These are phyloP conservation scores for Phyllosticta paracitricarpa DNA, from an alignment of 2,329 filamentous ascomycete genomes.

Conservation along the genomic window DNA sequence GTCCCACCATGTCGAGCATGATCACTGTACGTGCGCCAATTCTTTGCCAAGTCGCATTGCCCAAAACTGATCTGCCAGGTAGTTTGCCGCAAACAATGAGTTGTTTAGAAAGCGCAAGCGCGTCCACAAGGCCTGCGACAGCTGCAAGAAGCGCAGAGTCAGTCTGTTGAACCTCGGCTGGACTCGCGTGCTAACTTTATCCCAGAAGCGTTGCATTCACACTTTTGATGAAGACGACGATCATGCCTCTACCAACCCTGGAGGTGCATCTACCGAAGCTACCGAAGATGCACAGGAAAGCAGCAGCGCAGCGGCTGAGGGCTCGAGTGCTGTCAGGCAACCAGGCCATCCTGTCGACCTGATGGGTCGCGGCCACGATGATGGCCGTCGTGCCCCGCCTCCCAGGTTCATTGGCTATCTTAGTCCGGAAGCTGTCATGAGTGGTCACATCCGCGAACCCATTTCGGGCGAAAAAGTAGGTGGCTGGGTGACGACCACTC, in stretches of 20 bases:
- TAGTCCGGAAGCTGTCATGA: constrained; percentile 37
- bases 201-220: constrained; percentile 33
- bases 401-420: constrained; percentile 37
- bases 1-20: constrained; percentile 27
- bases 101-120: constrained; percentile 35
- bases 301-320: neutral
- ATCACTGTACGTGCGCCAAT: constrained; percentile 19
- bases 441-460: constrained; percentile 26
- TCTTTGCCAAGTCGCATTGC: neutral
- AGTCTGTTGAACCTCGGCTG: neutral
- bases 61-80: neutral
- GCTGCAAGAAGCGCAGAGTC: constrained; percentile 35
- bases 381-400: constrained; percentile 16
- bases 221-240: constrained; percentile 29
- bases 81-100: constrained; percentile 35
- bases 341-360: neutral
- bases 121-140: constrained; percentile 34
- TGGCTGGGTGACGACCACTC: constrained; percentile 24
- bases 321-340: neutral
- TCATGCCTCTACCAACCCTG: neutral
- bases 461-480: constrained; percentile 18
- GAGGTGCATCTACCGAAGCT: neutral
- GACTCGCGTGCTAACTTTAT: neutral
- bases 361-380: neutral
- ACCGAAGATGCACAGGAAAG: neutral